phyloP scores from a whole-genome alignment of 78 protist species.

The Dictyostelium purpureum region DNA sequence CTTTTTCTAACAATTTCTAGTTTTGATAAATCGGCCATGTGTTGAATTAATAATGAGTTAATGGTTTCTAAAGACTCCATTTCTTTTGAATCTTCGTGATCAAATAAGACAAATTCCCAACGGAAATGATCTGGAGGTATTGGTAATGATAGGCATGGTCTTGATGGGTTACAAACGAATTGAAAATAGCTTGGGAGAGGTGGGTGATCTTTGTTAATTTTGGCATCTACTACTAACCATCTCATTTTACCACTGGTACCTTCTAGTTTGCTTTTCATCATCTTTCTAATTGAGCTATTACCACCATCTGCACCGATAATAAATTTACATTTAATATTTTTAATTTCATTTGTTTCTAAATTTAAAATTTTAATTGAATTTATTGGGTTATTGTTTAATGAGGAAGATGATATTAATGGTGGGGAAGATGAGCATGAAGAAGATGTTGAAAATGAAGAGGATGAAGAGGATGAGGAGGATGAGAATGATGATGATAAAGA shows the following conservation, averaged over 20 bases:
- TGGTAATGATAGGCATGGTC: constrained; percentile 30
- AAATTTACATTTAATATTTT: neutral
- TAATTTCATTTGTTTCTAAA: neutral
- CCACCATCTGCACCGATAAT: constrained; percentile 67
- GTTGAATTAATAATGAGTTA: neutral
- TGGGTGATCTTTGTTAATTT: constrained; percentile 30
- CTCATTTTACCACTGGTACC: neutral
- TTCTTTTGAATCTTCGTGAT: neutral
- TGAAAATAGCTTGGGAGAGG: constrained; percentile 17
- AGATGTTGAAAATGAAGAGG: too few species aligned
- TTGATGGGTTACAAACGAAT: constrained; percentile 12
- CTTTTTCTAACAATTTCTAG: neutral
- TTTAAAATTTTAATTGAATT: neutral
- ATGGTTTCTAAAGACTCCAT: neutral
- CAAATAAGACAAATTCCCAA: constrained; percentile 8
- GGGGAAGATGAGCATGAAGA: neutral
- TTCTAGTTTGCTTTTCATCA: neutral
- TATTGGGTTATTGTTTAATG: too few species aligned
- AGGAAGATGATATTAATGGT: too few species aligned
- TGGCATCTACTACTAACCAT: constrained; percentile 33
- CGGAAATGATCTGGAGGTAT: constrained; percentile 9
- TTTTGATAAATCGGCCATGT: neutral
- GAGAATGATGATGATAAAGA: too few species aligned
- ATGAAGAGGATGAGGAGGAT: too few species aligned
- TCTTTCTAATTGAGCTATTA: constrained; percentile 7